These are phyloP conservation scores for Solidago caesia DNA, from an alignment of 129 eudicot genomes.

Conservation along the genomic window DNA sequence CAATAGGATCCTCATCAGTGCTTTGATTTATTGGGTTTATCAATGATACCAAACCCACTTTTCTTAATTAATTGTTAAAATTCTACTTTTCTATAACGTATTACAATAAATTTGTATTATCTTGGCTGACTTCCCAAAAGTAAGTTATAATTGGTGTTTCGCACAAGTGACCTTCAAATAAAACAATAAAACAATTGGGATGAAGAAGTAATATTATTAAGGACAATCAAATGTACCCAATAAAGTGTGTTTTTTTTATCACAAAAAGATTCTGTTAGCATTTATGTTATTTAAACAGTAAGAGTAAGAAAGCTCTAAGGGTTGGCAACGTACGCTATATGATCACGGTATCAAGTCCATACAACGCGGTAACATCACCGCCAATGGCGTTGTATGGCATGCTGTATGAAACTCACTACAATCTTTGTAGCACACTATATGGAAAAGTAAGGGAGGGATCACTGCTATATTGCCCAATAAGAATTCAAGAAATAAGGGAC, in stretches of 20 bases:
- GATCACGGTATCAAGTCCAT: too few species aligned
- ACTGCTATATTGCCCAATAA: too few species aligned
- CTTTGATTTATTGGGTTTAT: constrained; percentile 14
- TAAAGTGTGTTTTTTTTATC: background rate
- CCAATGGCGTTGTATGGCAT: too few species aligned
- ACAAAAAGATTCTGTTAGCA: too few species aligned
- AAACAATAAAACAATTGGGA: background rate
- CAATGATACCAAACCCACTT: constrained; percentile 27
- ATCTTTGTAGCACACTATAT: too few species aligned
- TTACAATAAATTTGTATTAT: background rate
- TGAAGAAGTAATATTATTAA: background rate
- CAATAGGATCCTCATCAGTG: constrained; percentile 6
- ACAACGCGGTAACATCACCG: too few species aligned
- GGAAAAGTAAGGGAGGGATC: too few species aligned
- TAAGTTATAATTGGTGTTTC: constrained; percentile 19
- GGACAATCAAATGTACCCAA: background rate
- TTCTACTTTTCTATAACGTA: background rate
- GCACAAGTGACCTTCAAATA: constrained; percentile 5
- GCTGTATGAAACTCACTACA: too few species aligned
- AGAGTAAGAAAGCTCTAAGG: too few species aligned
- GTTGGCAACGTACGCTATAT: too few species aligned
- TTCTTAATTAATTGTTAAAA: constrained; percentile 8
- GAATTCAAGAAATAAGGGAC: too few species aligned
- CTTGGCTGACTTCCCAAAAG: constrained; percentile 25
- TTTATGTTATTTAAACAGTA: too few species aligned